A percentile compares a stretch with the other conserved stretches of the same genome.
Evolutionary conservation across 2,329 filamentous ascomycete genomes (phyloP).

Genomic region (Arthroderma sp.): DNA sequence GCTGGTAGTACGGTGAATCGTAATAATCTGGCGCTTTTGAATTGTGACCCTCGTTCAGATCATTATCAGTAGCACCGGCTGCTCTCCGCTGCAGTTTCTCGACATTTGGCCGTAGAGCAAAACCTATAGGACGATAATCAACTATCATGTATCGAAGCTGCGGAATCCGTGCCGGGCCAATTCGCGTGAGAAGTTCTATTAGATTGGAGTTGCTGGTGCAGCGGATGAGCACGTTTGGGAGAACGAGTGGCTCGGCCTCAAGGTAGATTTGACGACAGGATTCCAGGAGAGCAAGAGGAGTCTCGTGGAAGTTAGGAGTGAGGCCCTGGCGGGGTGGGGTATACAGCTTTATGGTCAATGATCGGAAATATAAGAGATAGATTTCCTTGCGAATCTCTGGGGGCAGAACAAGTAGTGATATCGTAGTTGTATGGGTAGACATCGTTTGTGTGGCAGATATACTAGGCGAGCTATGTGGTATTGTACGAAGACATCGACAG

Average conservation of each 20-base stretch:
- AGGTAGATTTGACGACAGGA: not conserved
- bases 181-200: not conserved
- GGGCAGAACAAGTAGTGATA: not conserved
- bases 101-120: not conserved
- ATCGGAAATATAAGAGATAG: not conserved
- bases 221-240: not conserved
- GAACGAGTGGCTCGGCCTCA: not conserved
- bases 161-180: not conserved
- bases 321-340: not conserved
- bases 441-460: no score
- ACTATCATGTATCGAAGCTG: not conserved
- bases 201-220: not conserved
- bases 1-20: no score
- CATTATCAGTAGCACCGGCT: not conserved
- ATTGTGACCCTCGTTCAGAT: not conserved
- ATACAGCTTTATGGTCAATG: not conserved
- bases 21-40: no score
- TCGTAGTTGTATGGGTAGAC: no score
- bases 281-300: not conserved
- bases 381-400: not conserved
- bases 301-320: not conserved
- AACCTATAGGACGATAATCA: not conserved
- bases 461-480: no score
- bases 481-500: no score
- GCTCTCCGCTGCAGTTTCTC: no score